A percentile compares a stretch with the other conserved stretches of the same genome.
Conservation (phyloP, 805 yeast species). For the Pichia sporocuriosa region DNA sequence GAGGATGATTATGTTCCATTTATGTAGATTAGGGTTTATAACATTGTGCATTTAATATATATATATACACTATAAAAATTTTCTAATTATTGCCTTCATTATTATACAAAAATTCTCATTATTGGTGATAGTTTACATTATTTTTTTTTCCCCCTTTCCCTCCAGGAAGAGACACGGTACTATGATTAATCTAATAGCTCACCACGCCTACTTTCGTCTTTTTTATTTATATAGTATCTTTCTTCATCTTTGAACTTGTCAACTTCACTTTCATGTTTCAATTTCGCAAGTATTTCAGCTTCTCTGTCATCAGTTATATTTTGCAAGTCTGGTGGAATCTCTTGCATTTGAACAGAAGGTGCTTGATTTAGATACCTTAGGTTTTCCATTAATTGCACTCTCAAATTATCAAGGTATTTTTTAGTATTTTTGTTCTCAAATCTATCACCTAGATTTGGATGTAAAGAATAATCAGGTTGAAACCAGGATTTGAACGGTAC, state of each 20-base stretch:
- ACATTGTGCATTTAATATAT: neutral
- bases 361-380: conserved; percentile 80
- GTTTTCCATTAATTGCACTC: conserved; percentile 71
- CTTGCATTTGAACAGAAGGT: conserved; percentile 89
- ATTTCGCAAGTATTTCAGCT: conserved; percentile 29
- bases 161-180: neutral
- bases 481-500: conserved; percentile 77
- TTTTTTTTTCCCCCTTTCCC: too few species aligned
- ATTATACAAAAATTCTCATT: too few species aligned
- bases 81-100: too few species aligned
- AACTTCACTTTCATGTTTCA: conserved; percentile 31
- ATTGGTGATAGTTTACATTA: too few species aligned
- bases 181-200: conserved; percentile 24
- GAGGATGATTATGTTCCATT: conserved; percentile 33
- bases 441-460: conserved; percentile 73
- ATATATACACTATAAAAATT: neutral
- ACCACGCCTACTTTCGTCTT: conserved; percentile 33
- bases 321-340: conserved; percentile 65
- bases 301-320: conserved; percentile 41
- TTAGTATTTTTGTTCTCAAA: conserved; percentile 82
- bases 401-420: conserved; percentile 74
- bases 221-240: conserved; percentile 33
- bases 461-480: conserved; percentile 86
- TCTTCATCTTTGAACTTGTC: conserved; percentile 31
- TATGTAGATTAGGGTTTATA: too few species aligned